Conservation (phyloP, 1,284 basidiomycete genomes). For the Ceraceosorus bombacis region DNA sequence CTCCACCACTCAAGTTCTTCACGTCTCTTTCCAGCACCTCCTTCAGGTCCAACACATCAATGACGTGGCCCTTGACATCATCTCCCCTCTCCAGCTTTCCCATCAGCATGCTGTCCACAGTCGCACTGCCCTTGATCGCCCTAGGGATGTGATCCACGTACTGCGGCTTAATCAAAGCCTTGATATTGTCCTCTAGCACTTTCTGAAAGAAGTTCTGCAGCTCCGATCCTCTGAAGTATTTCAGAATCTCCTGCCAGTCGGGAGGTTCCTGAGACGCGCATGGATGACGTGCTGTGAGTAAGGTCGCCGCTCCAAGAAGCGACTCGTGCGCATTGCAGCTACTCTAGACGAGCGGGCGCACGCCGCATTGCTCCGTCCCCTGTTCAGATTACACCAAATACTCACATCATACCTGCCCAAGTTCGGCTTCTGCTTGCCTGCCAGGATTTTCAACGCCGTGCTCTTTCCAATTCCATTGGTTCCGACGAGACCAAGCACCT, state of each 20-base stretch:
- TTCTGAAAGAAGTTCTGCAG: conserved; percentile 49
- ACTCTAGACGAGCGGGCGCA: too few species aligned
- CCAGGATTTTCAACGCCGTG: conserved; percentile 47
- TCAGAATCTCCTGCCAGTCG: conserved; percentile 48
- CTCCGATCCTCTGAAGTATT: conserved; percentile 48
- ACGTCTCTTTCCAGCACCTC: conserved; percentile 45
- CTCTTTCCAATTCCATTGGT: conserved; percentile 49
- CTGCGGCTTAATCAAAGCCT: conserved; percentile 48
- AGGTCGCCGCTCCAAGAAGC: neutral
- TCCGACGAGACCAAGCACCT: conserved; percentile 47
- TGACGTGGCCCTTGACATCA: conserved; percentile 30
- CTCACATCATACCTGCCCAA: conserved; percentile 43
- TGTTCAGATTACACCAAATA: neutral
- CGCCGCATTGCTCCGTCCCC: too few species aligned
- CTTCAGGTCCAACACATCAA: conserved; percentile 41
- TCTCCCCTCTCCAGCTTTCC: conserved; percentile 45
- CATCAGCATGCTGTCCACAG: conserved; percentile 42
- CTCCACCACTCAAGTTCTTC: conserved; percentile 45
- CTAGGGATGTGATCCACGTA: conserved; percentile 48
- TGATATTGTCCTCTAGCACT: conserved; percentile 48
- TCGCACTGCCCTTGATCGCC: conserved; percentile 42
- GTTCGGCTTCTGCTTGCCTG: conserved; percentile 48
- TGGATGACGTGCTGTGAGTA: neutral
- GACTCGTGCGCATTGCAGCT: neutral
- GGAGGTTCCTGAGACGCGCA: conserved; percentile 32